These are phyloP conservation scores for Craspedostauros australis DNA, from an alignment of 108 stramenopile species.

Conservation along the genomic window DNA sequence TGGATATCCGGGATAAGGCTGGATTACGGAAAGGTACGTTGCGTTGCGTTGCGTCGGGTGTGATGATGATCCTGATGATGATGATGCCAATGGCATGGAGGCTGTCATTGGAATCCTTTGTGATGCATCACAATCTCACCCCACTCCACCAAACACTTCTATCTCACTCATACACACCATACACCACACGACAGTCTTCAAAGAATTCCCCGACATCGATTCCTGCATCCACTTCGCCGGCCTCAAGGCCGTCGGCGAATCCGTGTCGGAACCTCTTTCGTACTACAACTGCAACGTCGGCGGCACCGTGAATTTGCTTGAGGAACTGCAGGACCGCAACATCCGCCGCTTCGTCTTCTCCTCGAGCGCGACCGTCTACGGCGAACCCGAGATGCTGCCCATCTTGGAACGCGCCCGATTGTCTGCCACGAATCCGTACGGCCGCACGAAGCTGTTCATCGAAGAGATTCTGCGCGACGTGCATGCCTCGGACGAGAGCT, in stretches of 20 bases:
- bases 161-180: not conserved
- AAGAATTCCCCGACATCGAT: conserved; percentile 80
- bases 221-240: conserved; percentile 99
- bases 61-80: not conserved
- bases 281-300: conserved; percentile 98
- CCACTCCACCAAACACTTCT: not conserved
- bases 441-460: conserved; percentile 96
- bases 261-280: conserved; percentile 76
- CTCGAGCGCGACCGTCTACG: conserved; percentile 97
- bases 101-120: not conserved
- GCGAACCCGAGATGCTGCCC: conserved; percentile 89
- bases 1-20: conserved; percentile 63
- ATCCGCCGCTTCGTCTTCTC: conserved; percentile 91
- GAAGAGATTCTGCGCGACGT: conserved; percentile 97
- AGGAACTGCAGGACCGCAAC: conserved; percentile 29
- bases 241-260: conserved; percentile 95
- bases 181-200: conserved; percentile 25
- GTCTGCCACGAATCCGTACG: conserved; percentile 94
- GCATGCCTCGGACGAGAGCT: conserved; percentile 45
- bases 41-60: not conserved
- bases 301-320: conserved; percentile 81
- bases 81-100: not conserved
- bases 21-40: conserved; percentile 28
- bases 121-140: not conserved
- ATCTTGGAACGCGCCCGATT: conserved; percentile 71